Conservation (phyloP, 768 basidiomycete species). For the Tulasnella sp. region DNA sequence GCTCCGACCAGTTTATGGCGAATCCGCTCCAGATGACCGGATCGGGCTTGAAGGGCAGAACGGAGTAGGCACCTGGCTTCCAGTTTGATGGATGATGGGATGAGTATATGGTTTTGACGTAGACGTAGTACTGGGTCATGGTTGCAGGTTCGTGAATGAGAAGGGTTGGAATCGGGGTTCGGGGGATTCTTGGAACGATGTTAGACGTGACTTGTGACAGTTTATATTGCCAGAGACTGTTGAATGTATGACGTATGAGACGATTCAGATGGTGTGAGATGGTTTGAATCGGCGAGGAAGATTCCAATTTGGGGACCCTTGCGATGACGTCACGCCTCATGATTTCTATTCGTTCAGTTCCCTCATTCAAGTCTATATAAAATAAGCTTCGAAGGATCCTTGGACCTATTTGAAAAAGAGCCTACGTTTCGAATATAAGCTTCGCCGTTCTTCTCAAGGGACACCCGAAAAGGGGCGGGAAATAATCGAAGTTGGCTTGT, state of each 20-base stretch:
- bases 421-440: no score
- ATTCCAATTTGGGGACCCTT: neutral
- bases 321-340: neutral
- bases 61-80: neutral
- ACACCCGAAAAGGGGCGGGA: neutral
- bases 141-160: neutral
- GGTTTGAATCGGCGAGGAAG: neutral
- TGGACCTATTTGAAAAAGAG: no score
- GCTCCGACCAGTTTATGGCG: conserved; percentile 1
- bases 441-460: neutral
- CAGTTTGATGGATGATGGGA: neutral
- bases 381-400: no score
- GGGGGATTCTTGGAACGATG: neutral
- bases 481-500: neutral
- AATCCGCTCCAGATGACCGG: conserved; percentile 9
- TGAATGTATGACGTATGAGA: neutral
- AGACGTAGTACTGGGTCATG: conserved; percentile 10
- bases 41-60: neutral
- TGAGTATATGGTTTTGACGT: neutral
- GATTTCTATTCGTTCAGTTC: neutral
- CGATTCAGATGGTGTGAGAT: neutral
- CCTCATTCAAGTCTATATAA: no score
- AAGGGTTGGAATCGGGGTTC: neutral
- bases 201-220: no score
- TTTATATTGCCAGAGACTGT: no score